These are phyloP conservation scores for Botrytis sinoallii DNA, from an alignment of 2,329 filamentous ascomycete genomes.

Conservation along the genomic window DNA sequence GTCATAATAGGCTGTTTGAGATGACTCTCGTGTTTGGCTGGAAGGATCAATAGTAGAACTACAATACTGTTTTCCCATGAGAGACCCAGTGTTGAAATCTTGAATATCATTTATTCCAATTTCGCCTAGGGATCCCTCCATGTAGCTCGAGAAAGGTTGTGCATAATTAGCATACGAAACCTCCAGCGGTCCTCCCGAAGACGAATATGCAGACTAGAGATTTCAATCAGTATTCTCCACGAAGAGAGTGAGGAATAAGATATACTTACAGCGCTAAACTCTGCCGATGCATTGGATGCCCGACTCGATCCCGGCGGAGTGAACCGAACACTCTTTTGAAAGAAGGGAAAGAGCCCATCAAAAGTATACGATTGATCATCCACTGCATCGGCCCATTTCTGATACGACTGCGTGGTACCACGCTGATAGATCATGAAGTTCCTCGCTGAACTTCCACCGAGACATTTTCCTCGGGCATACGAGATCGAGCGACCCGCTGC, in stretches of 20 bases:
- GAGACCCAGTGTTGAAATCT: constrained; percentile 2
- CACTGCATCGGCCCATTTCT: constrained; percentile 43
- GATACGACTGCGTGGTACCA: constrained; percentile 26
- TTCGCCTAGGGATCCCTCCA: constrained; percentile 42
- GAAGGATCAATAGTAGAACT: constrained; percentile 6
- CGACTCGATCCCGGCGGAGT: constrained; percentile 22
- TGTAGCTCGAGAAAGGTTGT: constrained; percentile 34
- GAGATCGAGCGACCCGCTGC: constrained; percentile 14
- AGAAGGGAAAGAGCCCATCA: constrained; percentile 45
- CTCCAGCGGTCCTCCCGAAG: constrained; percentile 38
- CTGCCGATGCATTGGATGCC: not conserved
- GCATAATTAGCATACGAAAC: constrained; percentile 44
- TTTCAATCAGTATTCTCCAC: not conserved
- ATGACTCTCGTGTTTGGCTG: not conserved
- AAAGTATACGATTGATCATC: constrained; percentile 46
- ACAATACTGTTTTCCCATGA: constrained; percentile 11
- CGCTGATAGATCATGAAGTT: constrained; percentile 37
- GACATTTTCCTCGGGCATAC: constrained; percentile 37
- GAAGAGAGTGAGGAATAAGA: not conserved
- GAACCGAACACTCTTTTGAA: constrained; percentile 36
- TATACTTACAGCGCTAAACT: not conserved
- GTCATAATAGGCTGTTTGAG: constrained; percentile 10
- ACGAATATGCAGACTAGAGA: constrained; percentile 7
- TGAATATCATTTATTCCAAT: constrained; percentile 32
- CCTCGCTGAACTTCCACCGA: constrained; percentile 40